phyloP scores from a whole-genome alignment of 2,329 filamentous ascomycete species.

The Fusarium armeniacum region DNA sequence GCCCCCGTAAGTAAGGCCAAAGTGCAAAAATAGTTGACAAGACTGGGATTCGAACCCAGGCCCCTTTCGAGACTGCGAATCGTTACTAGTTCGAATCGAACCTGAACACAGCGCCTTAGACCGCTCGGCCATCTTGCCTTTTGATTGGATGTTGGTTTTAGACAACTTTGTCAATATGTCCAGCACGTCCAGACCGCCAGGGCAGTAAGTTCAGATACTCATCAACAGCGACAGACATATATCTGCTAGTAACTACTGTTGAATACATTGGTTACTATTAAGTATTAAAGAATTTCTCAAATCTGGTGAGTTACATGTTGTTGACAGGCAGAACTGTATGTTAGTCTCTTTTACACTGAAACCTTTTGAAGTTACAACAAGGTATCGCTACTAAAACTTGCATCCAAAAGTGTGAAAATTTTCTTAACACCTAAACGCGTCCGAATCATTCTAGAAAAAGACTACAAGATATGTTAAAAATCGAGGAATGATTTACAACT shows the following conservation, averaged over 20 bases:
- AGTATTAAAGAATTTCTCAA: rapidly evolving
- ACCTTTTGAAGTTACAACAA: no score
- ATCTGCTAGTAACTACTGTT: background rate
- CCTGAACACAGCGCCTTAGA: constrained; percentile 37
- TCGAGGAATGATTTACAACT: rapidly evolving
- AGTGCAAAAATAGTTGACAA: constrained; percentile 11
- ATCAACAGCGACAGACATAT: background rate
- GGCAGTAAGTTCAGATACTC: background rate
- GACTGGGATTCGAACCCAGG: constrained; percentile 37
- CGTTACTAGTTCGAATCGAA: constrained; percentile 25
- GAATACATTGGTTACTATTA: background rate
- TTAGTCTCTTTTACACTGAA: no score
- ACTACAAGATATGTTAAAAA: rapidly evolving
- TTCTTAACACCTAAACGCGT: rapidly evolving
- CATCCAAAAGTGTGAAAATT: background rate
- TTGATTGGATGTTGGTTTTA: background rate
- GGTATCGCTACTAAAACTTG: no score
- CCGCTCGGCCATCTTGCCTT: constrained; percentile 34
- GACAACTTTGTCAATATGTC: rapidly evolving
- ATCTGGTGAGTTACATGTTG: background rate
- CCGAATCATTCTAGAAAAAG: background rate
- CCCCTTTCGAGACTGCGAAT: constrained; percentile 36
- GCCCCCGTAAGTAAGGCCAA: no score
- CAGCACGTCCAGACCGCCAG: rapidly evolving
- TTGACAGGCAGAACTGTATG: background rate